A percentile compares a stretch with the other conserved stretches of the same genome.
Conservation (phyloP, 805 yeast species). For the Cyberlindnera misumaiensis region DNA sequence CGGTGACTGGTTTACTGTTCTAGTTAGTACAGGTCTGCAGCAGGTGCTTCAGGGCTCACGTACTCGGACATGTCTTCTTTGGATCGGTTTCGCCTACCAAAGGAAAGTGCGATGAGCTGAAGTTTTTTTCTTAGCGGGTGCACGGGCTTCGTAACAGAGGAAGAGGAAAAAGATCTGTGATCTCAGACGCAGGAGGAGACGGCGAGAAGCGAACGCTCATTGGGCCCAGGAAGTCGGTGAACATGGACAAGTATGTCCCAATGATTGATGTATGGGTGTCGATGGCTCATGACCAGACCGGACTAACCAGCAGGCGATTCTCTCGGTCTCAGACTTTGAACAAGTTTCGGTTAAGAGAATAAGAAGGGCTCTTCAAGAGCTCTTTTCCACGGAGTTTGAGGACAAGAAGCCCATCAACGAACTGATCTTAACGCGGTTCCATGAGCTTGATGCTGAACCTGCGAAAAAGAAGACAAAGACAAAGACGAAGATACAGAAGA, state of each 20-base stretch:
- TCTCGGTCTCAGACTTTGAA: constrained; percentile 63
- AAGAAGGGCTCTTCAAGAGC: constrained; percentile 63
- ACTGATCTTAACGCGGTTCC: constrained; percentile 52
- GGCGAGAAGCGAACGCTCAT: neutral
- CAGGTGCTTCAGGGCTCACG: constrained; percentile 1
- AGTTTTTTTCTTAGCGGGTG: constrained; percentile 4
- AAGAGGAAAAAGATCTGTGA: neutral
- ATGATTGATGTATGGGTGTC: constrained; percentile 65
- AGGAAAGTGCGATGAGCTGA: constrained; percentile 6
- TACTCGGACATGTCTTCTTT: constrained; percentile 5
- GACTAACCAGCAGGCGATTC: constrained; percentile 45
- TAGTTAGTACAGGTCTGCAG: neutral
- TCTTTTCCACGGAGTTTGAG: constrained; percentile 51
- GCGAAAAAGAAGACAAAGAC: too few relatives aligned
- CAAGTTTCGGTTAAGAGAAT: constrained; percentile 65
- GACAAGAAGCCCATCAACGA: constrained; percentile 52
- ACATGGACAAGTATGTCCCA: constrained; percentile 35
- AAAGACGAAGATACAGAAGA: too few relatives aligned
- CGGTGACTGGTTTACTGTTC: constrained; percentile 62
- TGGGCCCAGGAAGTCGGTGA: neutral
- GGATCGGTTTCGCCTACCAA: neutral
- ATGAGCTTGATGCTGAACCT: too few relatives aligned
- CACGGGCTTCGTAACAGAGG: neutral
- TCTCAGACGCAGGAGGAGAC: too few relatives aligned
- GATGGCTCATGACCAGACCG: too few relatives aligned